Conservation (phyloP, 257 asterid genomes). For the Linderniella brevidens region DNA sequence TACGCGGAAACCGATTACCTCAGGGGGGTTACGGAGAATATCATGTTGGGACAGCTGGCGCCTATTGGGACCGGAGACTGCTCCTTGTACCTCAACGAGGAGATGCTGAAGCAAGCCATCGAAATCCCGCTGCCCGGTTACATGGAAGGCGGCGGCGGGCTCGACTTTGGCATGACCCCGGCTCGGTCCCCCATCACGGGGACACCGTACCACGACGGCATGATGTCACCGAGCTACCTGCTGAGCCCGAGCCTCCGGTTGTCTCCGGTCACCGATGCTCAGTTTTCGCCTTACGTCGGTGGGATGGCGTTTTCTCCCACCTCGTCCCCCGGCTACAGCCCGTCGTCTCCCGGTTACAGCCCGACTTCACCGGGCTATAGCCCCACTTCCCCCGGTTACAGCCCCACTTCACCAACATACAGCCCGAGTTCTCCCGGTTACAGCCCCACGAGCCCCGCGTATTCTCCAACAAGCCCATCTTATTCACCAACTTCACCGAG, state of each 20-base stretch:
- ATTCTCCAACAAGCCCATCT: constrained; percentile 85
- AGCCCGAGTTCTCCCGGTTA: constrained; percentile 92
- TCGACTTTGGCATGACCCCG: constrained; percentile 92
- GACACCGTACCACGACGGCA: constrained; percentile 82
- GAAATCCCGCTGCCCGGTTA: constrained; percentile 86
- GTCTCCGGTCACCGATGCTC: constrained; percentile 72
- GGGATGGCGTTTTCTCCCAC: constrained; percentile 88
- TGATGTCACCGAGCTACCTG: constrained; percentile 85
- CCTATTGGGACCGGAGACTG: constrained; percentile 97
- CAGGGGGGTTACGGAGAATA: constrained; percentile 86
- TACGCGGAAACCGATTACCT: constrained; percentile 74
- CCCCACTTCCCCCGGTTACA: constrained; percentile 76
- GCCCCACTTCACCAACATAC: constrained; percentile 88
- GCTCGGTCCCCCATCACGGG: constrained; percentile 73
- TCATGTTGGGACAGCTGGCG: constrained; percentile 96
- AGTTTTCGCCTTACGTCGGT: constrained; percentile 74
- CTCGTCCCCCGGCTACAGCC: constrained; percentile 71
- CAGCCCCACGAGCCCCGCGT: constrained; percentile 88
- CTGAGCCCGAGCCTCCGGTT: constrained; percentile 66
- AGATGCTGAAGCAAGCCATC: constrained; percentile 82
- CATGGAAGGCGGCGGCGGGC: constrained; percentile 62
- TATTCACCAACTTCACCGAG: constrained; percentile 81
- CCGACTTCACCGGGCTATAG: constrained; percentile 85
- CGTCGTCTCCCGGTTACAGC: constrained; percentile 61
- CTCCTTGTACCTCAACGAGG: constrained; percentile 61